Evolutionary conservation across 106 monocot species (phyloP), one percentile per base, ranked within the genome.

Genomic region (Dendrobium nobile): DNA sequence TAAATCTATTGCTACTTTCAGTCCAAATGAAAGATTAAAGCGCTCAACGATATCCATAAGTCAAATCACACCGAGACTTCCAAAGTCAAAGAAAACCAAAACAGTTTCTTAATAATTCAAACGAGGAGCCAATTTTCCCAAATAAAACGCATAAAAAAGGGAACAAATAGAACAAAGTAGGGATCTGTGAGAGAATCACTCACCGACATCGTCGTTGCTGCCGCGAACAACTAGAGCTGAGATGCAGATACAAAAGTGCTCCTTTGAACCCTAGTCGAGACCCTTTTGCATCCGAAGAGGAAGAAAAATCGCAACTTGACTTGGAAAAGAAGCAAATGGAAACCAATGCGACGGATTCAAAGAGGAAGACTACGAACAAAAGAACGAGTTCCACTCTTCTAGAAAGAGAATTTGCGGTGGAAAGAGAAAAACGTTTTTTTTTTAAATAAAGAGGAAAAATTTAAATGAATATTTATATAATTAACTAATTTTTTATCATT

Each of bases 121-220:
- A 65, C 22, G n/a, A 13, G 22, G 24, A 65, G 5, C 20, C 5
- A 6, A 65, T 22, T 65, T 65, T 0, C 19, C 26, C 1, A 65
- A 26, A 26, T 6, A 65, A 65, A 22, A 26, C 1, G 22, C 26
- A 24, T 5, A 51, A 47, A 51, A 51, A 65, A 20, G 26, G 26
- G 11, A 65, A 24, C 22, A 26, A 7, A 24, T 0, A 22, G 8
- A 65, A 65, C 24, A 20, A 5, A 6, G 51, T 51, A 16, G 51
- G 51, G 51, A 15, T 51, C 51, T 51, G 64, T 65, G 20, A 65
- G 64, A 9, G 22, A 22, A 7, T 22, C 64, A 24, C 64, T 65
- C 64, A 65, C 64, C 64, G 64, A 65, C 64, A 65, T 65, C 64
- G 64, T 24, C n/a, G 26, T 65, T 24, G n/a, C 64, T 65, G 64